Percentiles rank a stretch among this genome's conserved stretches.
phyloP scores from a whole-genome alignment of 2,329 filamentous ascomycete species.

The Talaromyces pinophilus region DNA sequence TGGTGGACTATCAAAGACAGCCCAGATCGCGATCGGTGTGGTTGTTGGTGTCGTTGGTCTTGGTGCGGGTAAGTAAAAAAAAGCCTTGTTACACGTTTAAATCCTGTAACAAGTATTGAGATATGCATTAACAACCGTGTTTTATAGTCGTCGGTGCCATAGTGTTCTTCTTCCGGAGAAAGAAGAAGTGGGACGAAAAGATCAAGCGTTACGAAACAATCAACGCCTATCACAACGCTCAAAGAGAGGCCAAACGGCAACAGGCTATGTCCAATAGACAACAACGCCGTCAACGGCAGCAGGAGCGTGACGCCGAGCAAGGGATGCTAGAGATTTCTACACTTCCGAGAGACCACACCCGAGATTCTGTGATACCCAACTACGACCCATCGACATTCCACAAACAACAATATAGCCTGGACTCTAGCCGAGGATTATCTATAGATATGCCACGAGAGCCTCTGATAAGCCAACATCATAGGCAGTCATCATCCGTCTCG shows the following conservation, averaged over 20 bases:
- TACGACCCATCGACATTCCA: conserved; percentile 40
- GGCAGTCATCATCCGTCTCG: conserved; percentile 19
- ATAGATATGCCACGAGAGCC: conserved; percentile 20
- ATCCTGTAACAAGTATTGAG: not conserved
- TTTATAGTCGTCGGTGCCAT: conserved; percentile 31
- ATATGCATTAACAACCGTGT: not conserved
- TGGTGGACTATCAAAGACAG: conserved; percentile 22
- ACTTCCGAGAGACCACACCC: conserved; percentile 20
- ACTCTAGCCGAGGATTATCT: conserved; percentile 19
- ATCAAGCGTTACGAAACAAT: conserved; percentile 27
- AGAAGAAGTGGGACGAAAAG: conserved; percentile 29
- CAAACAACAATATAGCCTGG: conserved; percentile 16
- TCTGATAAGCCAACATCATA: conserved; percentile 14
- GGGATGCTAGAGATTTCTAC: conserved; percentile 17
- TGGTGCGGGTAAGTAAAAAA: conserved; percentile 29
- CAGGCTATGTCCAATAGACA: conserved; percentile 18
- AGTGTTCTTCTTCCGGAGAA: conserved; percentile 31
- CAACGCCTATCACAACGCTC: conserved; percentile 16
- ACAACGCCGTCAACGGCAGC: conserved; percentile 16
- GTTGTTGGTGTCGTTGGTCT: conserved; percentile 32
- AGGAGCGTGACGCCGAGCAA: conserved; percentile 12
- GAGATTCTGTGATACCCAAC: conserved; percentile 32
- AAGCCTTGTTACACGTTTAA: not conserved
- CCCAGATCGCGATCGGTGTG: conserved; percentile 33
- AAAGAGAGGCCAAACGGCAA: not conserved